phyloP scores from a whole-genome alignment of 768 basidiomycete genomes.

The Boletus subparvulus region DNA sequence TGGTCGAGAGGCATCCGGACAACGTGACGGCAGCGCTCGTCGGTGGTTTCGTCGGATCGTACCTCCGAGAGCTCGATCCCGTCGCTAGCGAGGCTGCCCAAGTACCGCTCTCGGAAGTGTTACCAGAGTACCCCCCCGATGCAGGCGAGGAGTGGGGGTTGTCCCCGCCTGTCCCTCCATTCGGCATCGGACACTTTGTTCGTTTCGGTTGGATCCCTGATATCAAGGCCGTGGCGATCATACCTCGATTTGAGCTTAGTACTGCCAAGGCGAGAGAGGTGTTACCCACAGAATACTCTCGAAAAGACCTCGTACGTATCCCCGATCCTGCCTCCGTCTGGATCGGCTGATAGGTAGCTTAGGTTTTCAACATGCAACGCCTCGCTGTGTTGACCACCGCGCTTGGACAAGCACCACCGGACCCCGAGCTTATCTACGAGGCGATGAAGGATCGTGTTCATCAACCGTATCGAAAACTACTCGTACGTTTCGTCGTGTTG shows the following conservation, averaged over 20 bases:
- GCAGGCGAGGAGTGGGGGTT: constrained; percentile 91
- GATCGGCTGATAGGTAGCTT: not conserved
- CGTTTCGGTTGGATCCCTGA: constrained; percentile 81
- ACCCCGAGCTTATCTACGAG: constrained; percentile 96
- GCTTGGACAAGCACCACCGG: constrained; percentile 84
- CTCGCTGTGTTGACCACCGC: constrained; percentile 96
- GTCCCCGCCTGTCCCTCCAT: constrained; percentile 83
- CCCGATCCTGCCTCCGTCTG: not conserved
- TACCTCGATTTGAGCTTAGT: constrained; percentile 93
- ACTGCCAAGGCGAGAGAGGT: constrained; percentile 93
- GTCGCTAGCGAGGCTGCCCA: constrained; percentile 80
- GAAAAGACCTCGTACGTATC: constrained; percentile 77
- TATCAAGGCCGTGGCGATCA: constrained; percentile 91
- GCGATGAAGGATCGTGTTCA: constrained; percentile 99
- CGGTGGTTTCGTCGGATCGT: constrained; percentile 96
- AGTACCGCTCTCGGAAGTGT: constrained; percentile 92
- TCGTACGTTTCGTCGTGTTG: constrained; percentile 51
- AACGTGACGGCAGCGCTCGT: constrained; percentile 97
- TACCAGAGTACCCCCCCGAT: constrained; percentile 94
- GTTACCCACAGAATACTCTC: constrained; percentile 78
- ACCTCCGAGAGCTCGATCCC: constrained; percentile 85
- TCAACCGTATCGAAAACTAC: constrained; percentile 88
- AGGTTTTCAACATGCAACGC: constrained; percentile 98
- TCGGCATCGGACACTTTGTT: constrained; percentile 92
- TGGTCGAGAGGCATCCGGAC: constrained; percentile 99